Evolutionary conservation across 1,284 basidiomycete species (phyloP), one percentile per base, ranked within the genome.

Genomic region (Ustilago tritici): DNA sequence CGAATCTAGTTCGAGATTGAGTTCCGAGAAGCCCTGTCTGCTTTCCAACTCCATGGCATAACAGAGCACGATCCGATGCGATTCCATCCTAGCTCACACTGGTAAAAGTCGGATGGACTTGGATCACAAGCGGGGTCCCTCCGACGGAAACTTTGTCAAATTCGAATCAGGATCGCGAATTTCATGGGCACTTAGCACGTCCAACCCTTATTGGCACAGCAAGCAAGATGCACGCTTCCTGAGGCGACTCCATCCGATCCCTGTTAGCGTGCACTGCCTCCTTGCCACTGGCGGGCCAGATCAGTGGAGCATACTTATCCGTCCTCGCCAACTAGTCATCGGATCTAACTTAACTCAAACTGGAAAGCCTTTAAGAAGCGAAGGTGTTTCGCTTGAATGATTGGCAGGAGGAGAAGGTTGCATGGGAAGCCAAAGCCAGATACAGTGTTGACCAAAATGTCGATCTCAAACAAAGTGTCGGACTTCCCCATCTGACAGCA

Each of bases 71-170:
- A 10, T 46, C 43, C 7, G 17, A 1, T n/a, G 1, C 23, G n/a
- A 19, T n/a, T 46, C 43, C 43, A 46, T 19, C n/a, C n/a, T 19
- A 46, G 14, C 23, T 17, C 43, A 19, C 7, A 14, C 23, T 23
- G 15, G 43, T 19, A n/a, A n/a, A 46, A 7, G 43, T 46, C 43
- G 43, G 17, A 46, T 46, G 8, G n/a, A 5, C 43, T 46, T 46
- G 17, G 43, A 46, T 46, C 14, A 19, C 1, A 46, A 46, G 17
- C 43, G 43, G n/a, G 3, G 14, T 7, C 23, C 6, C 49, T 50
- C 49, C 49, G 31, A 50, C 49, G 49, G 49, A 50, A 50, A 31
- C 43, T n/a, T n/a, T n/a, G n/a, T n/a, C n/a, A n/a, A n/a, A 17
- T 46, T 46, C 43, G 43, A 46, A 8, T 46, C 43, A 46, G 43